Evolutionary conservation across 192 early-diverging fungal species (phyloP).

Genomic region (Podila minutissima): DNA sequence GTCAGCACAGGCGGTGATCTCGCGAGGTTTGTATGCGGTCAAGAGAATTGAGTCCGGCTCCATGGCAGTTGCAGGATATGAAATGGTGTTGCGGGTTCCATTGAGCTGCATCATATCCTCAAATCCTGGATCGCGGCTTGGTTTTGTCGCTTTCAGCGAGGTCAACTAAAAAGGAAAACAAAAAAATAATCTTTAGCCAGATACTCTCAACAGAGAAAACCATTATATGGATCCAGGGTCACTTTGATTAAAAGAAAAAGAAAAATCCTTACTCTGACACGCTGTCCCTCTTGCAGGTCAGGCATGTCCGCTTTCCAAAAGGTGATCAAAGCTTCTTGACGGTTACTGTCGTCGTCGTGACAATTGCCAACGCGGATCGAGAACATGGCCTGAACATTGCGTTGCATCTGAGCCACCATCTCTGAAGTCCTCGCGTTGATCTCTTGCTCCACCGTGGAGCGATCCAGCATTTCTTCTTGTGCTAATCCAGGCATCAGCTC

Average conservation of each 20-base stretch:
- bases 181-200: neutral
- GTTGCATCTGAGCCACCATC: conserved; percentile 1
- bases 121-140: conserved; percentile 25
- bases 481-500: conserved; percentile 33
- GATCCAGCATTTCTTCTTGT: neutral
- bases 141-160: conserved; percentile 27
- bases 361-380: conserved; percentile 32
- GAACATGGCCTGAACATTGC: conserved; percentile 30
- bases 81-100: conserved; percentile 22
- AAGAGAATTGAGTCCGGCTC: conserved; percentile 26
- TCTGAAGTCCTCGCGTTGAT: conserved; percentile 9
- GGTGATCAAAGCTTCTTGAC: conserved; percentile 32
- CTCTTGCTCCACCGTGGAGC: conserved; percentile 4
- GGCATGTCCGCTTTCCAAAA: conserved; percentile 34
- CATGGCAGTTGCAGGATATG: conserved; percentile 8
- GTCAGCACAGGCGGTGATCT: conserved; percentile 19
- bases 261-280: conserved; percentile 17
- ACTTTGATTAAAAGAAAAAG: neutral
- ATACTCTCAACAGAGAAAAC: neutral
- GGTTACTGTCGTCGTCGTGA: neutral
- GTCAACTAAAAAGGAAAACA: conserved; percentile 14
- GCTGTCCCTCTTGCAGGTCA: conserved; percentile 23
- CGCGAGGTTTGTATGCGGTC: conserved; percentile 34
- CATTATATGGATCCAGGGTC: too few relatives aligned
- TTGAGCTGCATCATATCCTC: conserved; percentile 26